A percentile compares a stretch with the other conserved stretches of the same genome.
Evolutionary conservation across 2,329 filamentous ascomycete genomes (phyloP).

Genomic region (Colletotrichum liaoningense): DNA sequence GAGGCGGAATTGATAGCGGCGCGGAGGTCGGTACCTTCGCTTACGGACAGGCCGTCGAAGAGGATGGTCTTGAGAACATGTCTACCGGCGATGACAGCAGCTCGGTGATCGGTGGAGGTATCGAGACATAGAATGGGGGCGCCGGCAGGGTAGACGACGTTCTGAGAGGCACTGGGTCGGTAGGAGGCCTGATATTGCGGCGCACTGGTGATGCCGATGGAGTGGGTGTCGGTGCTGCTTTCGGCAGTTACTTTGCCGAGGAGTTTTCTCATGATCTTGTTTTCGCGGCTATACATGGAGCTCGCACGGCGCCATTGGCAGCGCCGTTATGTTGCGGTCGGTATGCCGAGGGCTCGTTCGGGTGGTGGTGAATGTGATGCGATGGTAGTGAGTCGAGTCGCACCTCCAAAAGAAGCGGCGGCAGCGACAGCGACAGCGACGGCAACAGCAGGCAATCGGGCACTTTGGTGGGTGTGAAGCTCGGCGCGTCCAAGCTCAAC

Average conservation of each 20-base stretch:
- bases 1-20: constrained; percentile 63
- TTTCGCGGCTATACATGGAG: constrained; percentile 64
- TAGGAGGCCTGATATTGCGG: constrained; percentile 53
- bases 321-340: constrained; percentile 12
- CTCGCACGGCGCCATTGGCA: constrained; percentile 47
- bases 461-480: not conserved
- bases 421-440: not conserved
- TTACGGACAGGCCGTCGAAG: constrained; percentile 64
- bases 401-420: not conserved
- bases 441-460: not conserved
- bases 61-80: constrained; percentile 72
- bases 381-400: constrained; percentile 1
- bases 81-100: constrained; percentile 67
- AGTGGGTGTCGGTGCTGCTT: constrained; percentile 55
- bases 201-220: constrained; percentile 58
- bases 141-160: constrained; percentile 62
- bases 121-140: constrained; percentile 69
- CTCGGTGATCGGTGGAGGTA: constrained; percentile 65
- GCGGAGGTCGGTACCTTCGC: constrained; percentile 69
- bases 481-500: not conserved
- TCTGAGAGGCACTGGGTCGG: constrained; percentile 66
- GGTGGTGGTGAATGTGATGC: not conserved
- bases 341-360: not conserved
- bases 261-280: constrained; percentile 70
- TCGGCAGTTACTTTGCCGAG: constrained; percentile 65